These are phyloP conservation scores for Puccinia novopanici DNA, from an alignment of 1,284 basidiomycete species.

Conservation along the genomic window DNA sequence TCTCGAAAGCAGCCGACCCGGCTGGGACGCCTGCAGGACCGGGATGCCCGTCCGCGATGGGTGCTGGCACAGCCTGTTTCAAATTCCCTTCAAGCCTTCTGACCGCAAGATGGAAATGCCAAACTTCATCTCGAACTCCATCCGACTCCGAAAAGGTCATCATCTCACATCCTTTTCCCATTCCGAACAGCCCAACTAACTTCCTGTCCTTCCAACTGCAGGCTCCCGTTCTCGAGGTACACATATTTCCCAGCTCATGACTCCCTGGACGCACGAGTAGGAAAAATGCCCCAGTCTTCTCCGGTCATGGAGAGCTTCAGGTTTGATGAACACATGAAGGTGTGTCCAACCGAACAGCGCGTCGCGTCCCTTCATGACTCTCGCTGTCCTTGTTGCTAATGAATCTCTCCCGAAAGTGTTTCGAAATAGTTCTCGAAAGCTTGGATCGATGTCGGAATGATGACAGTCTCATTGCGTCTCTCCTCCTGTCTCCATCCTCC, in stretches of 20 bases:
- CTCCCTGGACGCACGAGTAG: not conserved
- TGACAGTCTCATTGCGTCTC: constrained; percentile 16
- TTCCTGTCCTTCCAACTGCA: not conserved
- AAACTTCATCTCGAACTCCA: too few species aligned
- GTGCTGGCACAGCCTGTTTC: too few species aligned
- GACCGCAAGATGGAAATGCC: too few species aligned
- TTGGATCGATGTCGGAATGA: constrained; percentile 7
- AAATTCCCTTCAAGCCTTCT: too few species aligned
- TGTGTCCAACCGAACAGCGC: not conserved
- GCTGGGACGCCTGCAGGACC: too few species aligned
- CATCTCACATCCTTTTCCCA: too few species aligned
- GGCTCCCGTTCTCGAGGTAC: not conserved
- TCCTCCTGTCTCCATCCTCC: constrained; percentile 2
- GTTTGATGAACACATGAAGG: constrained; percentile 8
- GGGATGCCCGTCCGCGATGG: too few species aligned
- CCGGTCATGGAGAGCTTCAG: not conserved
- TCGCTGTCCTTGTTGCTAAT: not conserved
- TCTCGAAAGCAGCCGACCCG: too few species aligned
- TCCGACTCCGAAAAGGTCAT: too few species aligned
- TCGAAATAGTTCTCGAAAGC: constrained; percentile 3
- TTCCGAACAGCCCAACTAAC: too few species aligned
- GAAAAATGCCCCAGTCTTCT: not conserved
- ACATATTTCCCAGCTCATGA: not conserved
- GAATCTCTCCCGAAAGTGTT: not conserved
- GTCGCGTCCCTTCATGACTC: not conserved